Evolutionary conservation across 1,139 yeast species (phyloP).

Genomic region (Scheffersomyces quercinus): DNA sequence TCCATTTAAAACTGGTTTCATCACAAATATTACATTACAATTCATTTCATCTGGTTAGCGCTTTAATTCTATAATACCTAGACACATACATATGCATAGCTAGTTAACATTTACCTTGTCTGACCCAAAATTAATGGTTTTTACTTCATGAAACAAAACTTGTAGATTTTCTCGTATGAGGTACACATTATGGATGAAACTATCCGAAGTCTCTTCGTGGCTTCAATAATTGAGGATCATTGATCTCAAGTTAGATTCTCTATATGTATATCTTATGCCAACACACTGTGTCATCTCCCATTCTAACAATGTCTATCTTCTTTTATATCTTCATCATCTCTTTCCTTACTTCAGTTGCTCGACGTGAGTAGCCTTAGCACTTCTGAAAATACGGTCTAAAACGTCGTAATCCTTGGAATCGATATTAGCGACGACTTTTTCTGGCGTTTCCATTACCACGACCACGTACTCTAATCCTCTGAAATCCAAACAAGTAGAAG

Average conservation of each 20-base stretch:
- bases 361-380: conserved; percentile 38
- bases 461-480: conserved; percentile 39
- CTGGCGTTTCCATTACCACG: conserved; percentile 49
- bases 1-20: no score
- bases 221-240: no score
- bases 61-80: not conserved
- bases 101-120: no score
- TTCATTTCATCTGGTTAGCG: not conserved
- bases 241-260: no score
- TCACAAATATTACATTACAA: no score
- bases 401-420: conserved; percentile 34
- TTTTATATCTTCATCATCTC: not conserved
- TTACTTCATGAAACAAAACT: no score
- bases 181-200: no score
- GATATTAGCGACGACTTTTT: conserved; percentile 43
- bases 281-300: no score
- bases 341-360: conserved; percentile 3
- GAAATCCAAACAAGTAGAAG: conserved; percentile 49
- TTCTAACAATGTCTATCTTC: not conserved
- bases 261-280: no score
- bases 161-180: no score
- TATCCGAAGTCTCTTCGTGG: no score
- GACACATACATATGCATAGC: not conserved
- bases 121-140: no score
- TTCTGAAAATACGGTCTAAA: conserved; percentile 45